phyloP scores from a whole-genome alignment of 75 land plant genomes.

The Cupressus sempervirens region DNA sequence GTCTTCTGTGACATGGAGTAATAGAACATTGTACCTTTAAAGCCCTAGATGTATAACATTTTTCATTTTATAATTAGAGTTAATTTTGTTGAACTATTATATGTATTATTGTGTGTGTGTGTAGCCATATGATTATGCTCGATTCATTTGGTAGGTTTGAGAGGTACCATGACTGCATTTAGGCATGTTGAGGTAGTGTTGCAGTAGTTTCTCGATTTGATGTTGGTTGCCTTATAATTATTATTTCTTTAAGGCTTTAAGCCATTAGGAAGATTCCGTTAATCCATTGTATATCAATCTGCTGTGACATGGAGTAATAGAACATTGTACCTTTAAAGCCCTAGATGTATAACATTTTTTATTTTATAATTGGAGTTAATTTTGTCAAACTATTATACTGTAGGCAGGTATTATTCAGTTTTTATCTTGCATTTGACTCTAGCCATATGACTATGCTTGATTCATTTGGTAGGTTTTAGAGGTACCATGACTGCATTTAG shows the following conservation, averaged over 20 bases:
- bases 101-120: not conserved
- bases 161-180: not conserved
- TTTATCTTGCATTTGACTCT: not conserved
- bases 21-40: not conserved
- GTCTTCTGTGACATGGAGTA: not conserved
- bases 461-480: not conserved
- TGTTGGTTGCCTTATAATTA: not conserved
- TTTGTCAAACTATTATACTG: not conserved
- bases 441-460: not conserved
- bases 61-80: not conserved
- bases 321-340: not conserved
- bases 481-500: not conserved
- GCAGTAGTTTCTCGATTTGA: not conserved
- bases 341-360: not conserved
- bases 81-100: not conserved
- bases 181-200: not conserved
- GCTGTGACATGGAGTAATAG: not conserved
- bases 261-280: not conserved
- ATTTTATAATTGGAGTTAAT: not conserved
- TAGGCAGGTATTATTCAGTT: not conserved
- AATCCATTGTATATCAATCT: not conserved
- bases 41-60: not conserved
- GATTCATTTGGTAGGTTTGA: not conserved
- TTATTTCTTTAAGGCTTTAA: too few species aligned
- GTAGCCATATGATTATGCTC: not conserved